These are phyloP conservation scores for Choricystis sp. DNA, from an alignment of 139 green algal genomes.

Conservation along the genomic window DNA sequence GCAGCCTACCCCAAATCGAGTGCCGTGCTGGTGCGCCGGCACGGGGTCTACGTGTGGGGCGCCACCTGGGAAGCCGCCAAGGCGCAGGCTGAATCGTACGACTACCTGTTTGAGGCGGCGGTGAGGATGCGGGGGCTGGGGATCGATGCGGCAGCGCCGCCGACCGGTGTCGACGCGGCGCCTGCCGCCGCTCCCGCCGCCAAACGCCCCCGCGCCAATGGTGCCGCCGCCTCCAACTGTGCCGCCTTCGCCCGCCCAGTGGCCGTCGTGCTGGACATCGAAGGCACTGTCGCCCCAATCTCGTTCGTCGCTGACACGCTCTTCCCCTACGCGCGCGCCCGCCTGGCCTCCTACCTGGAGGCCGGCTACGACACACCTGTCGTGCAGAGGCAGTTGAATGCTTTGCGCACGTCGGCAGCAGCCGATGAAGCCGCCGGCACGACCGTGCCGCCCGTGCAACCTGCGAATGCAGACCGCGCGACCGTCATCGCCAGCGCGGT, in stretches of 20 bases:
- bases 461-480: slow-evolving; percentile 2
- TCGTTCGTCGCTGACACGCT: slow-evolving; percentile 72
- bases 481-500: slow-evolving; percentile 34
- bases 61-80: slow-evolving; percentile 56
- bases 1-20: slow-evolving; percentile 57
- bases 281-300: slow-evolving; percentile 85
- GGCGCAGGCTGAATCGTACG: slow-evolving; percentile 86
- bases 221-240: neutral
- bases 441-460: slow-evolving; percentile 4
- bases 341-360: slow-evolving; percentile 35
- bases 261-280: slow-evolving; percentile 83
- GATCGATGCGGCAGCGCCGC: slow-evolving; percentile 53
- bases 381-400: slow-evolving; percentile 39
- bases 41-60: slow-evolving; percentile 86
- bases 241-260: slow-evolving; percentile 9
- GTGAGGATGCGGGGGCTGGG: slow-evolving; percentile 61
- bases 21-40: slow-evolving; percentile 62
- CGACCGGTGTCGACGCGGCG: too few species aligned
- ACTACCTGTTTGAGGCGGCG: slow-evolving; percentile 87
- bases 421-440: slow-evolving; percentile 7
- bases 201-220: slow-evolving; percentile 10
- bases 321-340: slow-evolving; percentile 61
- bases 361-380: slow-evolving; percentile 24
- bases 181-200: slow-evolving; percentile 9
- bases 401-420: slow-evolving; percentile 27